Evolutionary conservation across 2,329 filamentous ascomycete species (phyloP).

Genomic region (Trichoderma sp.): DNA sequence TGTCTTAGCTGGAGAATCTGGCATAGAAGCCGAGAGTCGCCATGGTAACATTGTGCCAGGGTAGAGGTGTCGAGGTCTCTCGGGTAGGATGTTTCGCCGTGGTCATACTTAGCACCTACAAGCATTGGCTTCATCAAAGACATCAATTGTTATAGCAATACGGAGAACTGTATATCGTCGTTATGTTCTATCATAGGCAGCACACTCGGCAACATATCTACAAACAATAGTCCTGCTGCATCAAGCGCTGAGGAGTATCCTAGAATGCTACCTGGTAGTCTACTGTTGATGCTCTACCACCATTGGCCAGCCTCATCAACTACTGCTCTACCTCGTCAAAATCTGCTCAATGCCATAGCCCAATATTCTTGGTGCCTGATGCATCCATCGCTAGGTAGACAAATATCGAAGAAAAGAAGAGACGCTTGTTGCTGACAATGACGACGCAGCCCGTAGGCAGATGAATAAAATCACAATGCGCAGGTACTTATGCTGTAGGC

Average conservation of each 20-base stretch:
- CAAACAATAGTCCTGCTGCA: neutral
- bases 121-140: neutral
- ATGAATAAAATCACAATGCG: neutral
- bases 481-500: neutral
- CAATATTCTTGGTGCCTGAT: slow-evolving; percentile 2
- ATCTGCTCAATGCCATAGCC: neutral
- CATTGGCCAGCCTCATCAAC: neutral
- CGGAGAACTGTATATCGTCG: neutral
- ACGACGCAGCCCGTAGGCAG: neutral
- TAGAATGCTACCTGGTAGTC: too few species aligned
- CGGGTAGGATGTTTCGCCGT: too few species aligned
- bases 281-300: neutral
- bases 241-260: neutral
- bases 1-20: neutral
- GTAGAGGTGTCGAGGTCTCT: neutral
- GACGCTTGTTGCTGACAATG: neutral
- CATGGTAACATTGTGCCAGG: neutral
- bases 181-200: neutral
- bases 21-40: neutral
- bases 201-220: neutral
- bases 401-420: neutral
- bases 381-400: neutral
- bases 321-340: neutral
- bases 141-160: neutral
- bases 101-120: neutral